Evolutionary conservation across 805 yeast genomes (phyloP).

Genomic region (Pichia heedii): DNA sequence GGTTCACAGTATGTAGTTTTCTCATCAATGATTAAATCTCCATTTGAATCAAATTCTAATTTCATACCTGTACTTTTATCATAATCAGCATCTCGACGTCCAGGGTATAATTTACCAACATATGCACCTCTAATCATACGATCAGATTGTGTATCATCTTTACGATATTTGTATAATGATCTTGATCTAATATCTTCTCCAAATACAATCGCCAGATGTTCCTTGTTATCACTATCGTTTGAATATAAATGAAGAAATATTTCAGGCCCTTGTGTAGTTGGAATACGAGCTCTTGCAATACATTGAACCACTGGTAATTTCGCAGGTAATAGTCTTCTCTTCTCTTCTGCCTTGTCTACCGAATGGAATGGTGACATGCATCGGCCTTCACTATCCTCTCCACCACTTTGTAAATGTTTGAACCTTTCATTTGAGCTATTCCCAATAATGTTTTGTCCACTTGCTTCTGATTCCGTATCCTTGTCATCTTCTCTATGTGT

Average conservation of each 20-base stretch:
- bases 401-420: neutral
- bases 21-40: slow-evolving; percentile 27
- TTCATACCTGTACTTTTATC: slow-evolving; percentile 38
- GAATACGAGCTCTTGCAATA: slow-evolving; percentile 90
- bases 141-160: slow-evolving; percentile 77
- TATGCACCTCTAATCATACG: slow-evolving; percentile 99
- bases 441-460: neutral
- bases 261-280: slow-evolving; percentile 92
- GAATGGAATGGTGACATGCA: slow-evolving; percentile 2
- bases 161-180: slow-evolving; percentile 52
- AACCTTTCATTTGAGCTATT: neutral
- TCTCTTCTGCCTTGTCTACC: slow-evolving; percentile 14
- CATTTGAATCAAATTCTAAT: slow-evolving; percentile 33
- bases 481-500: neutral
- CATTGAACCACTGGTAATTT: slow-evolving; percentile 72
- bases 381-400: neutral
- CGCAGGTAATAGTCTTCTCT: slow-evolving; percentile 38
- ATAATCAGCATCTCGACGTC: slow-evolving; percentile 59
- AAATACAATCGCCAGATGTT: slow-evolving; percentile 94
- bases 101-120: slow-evolving; percentile 83
- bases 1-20: slow-evolving; percentile 28
- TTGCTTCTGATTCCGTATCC: neutral
- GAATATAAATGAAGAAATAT: slow-evolving; percentile 84
- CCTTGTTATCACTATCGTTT: slow-evolving; percentile 81
- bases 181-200: slow-evolving; percentile 84